phyloP scores from a whole-genome alignment of 2,329 filamentous ascomycete genomes.

The Diaporthe sp. region DNA sequence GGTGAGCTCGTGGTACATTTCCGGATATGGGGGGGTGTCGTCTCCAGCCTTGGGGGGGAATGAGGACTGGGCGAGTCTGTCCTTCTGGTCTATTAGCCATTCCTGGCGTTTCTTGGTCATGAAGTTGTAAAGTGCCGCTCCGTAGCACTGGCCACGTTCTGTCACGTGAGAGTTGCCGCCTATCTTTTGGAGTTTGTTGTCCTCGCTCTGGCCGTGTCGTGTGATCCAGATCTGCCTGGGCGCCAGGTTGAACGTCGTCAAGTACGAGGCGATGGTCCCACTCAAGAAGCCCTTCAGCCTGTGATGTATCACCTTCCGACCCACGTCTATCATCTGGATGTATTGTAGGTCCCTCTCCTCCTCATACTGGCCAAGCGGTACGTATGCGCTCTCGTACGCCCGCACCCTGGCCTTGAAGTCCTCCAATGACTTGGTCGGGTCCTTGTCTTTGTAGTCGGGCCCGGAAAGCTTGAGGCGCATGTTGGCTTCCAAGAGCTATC shows the following conservation, averaged over 20 bases:
- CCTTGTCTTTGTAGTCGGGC: slow-evolving; percentile 95
- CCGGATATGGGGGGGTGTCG: slow-evolving; percentile 93
- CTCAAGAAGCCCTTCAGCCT: slow-evolving; percentile 92
- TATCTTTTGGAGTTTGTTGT: slow-evolving; percentile 89
- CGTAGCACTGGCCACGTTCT: slow-evolving; percentile 82
- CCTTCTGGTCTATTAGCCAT: slow-evolving; percentile 86
- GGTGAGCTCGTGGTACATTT: slow-evolving; percentile 75
- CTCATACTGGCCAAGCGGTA: slow-evolving; percentile 89
- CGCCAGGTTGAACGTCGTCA: slow-evolving; percentile 96
- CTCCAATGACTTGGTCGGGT: slow-evolving; percentile 82
- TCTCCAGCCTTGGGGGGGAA: slow-evolving; percentile 94
- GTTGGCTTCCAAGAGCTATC: slow-evolving; percentile 84
- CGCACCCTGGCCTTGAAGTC: slow-evolving; percentile 95
- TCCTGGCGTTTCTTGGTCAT: slow-evolving; percentile 82
- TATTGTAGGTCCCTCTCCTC: slow-evolving; percentile 93
- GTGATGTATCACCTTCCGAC: slow-evolving; percentile 91
- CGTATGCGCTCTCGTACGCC: slow-evolving; percentile 94
- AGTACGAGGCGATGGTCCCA: slow-evolving; percentile 91
- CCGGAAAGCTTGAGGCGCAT: slow-evolving; percentile 97
- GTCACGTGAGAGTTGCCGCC: slow-evolving; percentile 91
- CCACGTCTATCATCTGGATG: slow-evolving; percentile 98
- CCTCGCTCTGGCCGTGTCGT: slow-evolving; percentile 88
- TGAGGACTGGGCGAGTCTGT: slow-evolving; percentile 78
- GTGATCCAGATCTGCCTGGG: slow-evolving; percentile 99
- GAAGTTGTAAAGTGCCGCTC: slow-evolving; percentile 82